These are phyloP conservation scores for Echinosophora koreensis DNA, from an alignment of 306 rosid species.

Conservation along the genomic window DNA sequence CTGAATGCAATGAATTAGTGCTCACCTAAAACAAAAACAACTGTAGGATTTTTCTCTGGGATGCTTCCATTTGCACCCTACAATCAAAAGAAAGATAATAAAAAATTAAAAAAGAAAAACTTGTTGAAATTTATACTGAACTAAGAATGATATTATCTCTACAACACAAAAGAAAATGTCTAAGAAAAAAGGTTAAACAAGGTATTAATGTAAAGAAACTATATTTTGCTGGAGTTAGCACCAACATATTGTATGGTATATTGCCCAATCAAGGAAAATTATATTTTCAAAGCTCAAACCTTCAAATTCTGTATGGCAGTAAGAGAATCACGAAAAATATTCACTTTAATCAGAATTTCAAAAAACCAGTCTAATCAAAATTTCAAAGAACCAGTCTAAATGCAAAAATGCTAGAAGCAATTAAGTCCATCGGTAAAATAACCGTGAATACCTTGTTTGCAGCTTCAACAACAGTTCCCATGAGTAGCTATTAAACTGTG, in stretches of 20 bases:
- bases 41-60: slow-evolving; percentile 74
- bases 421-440: slow-evolving; percentile 17
- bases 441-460: slow-evolving; percentile 62
- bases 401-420: slow-evolving; percentile 18
- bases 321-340: background rate
- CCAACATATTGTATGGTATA: background rate
- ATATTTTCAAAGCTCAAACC: slow-evolving; percentile 34
- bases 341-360: slow-evolving; percentile 25
- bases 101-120: background rate
- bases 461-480: slow-evolving; percentile 81
- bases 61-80: slow-evolving; percentile 70
- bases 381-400: slow-evolving; percentile 13
- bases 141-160: background rate
- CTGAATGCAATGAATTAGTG: slow-evolving; percentile 23
- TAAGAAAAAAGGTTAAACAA: slow-evolving; percentile 19
- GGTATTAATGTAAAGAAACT: background rate
- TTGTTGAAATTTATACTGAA: background rate
- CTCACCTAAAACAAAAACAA: slow-evolving; percentile 97
- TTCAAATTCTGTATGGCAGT: slow-evolving; percentile 18
- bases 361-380: slow-evolving; percentile 11
- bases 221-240: slow-evolving; percentile 7
- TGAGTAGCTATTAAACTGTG: slow-evolving; percentile 53
- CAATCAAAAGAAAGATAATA: slow-evolving; percentile 35
- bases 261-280: background rate
- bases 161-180: slow-evolving; percentile 3